phyloP scores from a whole-genome alignment of 805 yeast species.

The Candida orba region DNA sequence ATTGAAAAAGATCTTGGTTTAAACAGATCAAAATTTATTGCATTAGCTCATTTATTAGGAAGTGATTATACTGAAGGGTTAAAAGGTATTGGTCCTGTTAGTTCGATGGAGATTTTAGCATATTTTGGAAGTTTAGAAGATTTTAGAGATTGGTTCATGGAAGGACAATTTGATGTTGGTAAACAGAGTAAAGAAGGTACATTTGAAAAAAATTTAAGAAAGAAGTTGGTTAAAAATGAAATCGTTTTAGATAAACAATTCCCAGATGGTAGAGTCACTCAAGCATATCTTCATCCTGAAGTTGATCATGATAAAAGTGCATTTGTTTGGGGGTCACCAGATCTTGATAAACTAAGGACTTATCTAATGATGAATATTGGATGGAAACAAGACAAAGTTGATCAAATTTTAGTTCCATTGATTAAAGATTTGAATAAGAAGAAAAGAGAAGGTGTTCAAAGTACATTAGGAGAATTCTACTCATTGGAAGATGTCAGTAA shows the following conservation, averaged over 20 bases:
- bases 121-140: slow-evolving; percentile 52
- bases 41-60: slow-evolving; percentile 78
- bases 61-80: slow-evolving; percentile 94
- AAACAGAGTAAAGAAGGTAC: slow-evolving; percentile 35
- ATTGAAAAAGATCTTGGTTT: slow-evolving; percentile 62
- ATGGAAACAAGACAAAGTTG: slow-evolving; percentile 72
- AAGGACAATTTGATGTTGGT: slow-evolving; percentile 34
- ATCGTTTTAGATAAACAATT: slow-evolving; percentile 52
- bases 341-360: slow-evolving; percentile 67
- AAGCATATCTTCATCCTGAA: slow-evolving; percentile 74
- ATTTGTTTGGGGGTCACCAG: slow-evolving; percentile 89
- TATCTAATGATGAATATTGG: slow-evolving; percentile 66
- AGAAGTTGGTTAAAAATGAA: slow-evolving; percentile 46
- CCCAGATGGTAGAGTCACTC: slow-evolving; percentile 61
- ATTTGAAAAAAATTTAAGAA: slow-evolving; percentile 52
- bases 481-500: slow-evolving; percentile 43
- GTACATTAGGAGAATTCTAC: slow-evolving; percentile 60
- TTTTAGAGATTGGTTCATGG: slow-evolving; percentile 35
- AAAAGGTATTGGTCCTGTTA: slow-evolving; percentile 90
- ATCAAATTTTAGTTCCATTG: slow-evolving; percentile 80
- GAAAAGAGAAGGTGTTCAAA: slow-evolving; percentile 46
- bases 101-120: slow-evolving; percentile 83
- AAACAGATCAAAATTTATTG: slow-evolving; percentile 56
- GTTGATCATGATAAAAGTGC: slow-evolving; percentile 75
- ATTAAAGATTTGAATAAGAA: slow-evolving; percentile 70